Base-by-base conservation (phyloP, 441 rosid genomes). In the Rhodomyrtus psidioides region DNA sequence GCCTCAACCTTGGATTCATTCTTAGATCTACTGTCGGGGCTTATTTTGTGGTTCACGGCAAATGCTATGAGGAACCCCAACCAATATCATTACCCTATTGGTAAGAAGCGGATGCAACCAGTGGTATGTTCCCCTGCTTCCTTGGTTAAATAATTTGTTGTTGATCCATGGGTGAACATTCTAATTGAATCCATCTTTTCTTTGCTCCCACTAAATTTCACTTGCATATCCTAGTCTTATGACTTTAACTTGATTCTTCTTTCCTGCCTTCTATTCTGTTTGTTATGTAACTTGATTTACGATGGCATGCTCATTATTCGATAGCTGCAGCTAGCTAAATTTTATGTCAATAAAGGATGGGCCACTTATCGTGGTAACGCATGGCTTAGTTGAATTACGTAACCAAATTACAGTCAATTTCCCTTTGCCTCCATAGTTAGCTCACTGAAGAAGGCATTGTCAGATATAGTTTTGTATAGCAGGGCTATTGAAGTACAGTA, bases 71-170 rank as follows among this genome's bases (percentile, higher is more conserved):
- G 89, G 84, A 88, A 82, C 5, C 93, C 91, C 1, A 92, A 94
- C 83, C 91, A 85, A 3, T 87, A 90, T 55, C 84, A 81, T 2
- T 94, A 94, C 81, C 96, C 96, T 1, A 91, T 94, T 34, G 96
- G 96, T 84, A 94, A 94, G 90, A 90, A 91, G 60, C 86, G 96
- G 76, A 92, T 94, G 96, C 96, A 92, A 60, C 96, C 96, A 14
- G 93, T 91, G 88, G 95, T 93, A 39, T 8, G 62, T 53, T 46
- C 30, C 49, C 56, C n/a, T 27, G 21, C 28, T 82, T 42, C 54
- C 46, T n/a, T 10, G 23, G 42, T 62, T 15, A 42, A 3, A 26
- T 21, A 28, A 0, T n/a, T 6, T 46, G 30, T 49, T 90, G 60
- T 91, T 93, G 94, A 92, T 91, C 82, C 53, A 27, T 28, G 39